These are phyloP conservation scores for Picocystis sp. DNA, from an alignment of 163 green algal genomes.

Conservation along the genomic window DNA sequence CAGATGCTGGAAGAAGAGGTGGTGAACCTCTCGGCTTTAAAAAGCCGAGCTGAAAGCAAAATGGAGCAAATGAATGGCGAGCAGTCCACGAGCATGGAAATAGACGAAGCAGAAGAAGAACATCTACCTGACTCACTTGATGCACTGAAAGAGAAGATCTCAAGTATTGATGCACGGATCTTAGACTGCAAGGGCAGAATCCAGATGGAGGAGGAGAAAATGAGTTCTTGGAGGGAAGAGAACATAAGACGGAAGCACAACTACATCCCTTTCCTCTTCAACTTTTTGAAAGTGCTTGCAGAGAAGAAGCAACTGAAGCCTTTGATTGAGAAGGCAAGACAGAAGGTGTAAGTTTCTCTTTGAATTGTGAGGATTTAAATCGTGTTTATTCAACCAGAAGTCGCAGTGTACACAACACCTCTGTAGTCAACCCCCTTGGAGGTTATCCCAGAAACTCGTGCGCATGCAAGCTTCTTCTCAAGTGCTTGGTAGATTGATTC, in stretches of 20 bases:
- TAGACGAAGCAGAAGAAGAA: constrained; percentile 7
- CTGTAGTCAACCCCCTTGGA: too few species aligned
- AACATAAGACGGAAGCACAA: constrained; percentile 80
- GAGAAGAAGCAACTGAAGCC: constrained; percentile 50
- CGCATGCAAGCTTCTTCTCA: too few species aligned
- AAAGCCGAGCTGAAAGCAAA: constrained; percentile 9
- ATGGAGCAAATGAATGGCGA: constrained; percentile 13
- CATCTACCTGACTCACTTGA: constrained; percentile 1
- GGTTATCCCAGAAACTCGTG: too few species aligned
- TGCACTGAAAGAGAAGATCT: background rate
- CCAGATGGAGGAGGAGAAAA: constrained; percentile 38
- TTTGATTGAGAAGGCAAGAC: constrained; percentile 5
- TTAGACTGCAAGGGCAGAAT: constrained; percentile 28
- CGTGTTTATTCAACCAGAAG: too few species aligned
- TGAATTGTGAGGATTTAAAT: too few species aligned
- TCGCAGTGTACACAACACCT: too few species aligned
- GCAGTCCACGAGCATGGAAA: constrained; percentile 7
- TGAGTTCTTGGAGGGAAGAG: constrained; percentile 49
- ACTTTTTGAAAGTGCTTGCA: constrained; percentile 69
- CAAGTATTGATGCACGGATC: constrained; percentile 3
- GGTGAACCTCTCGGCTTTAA: constrained; percentile 17
- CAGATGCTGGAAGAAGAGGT: constrained; percentile 8
- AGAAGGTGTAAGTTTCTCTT: too few species aligned
- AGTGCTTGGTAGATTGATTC: too few species aligned
- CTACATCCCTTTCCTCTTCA: constrained; percentile 72